Conservation (phyloP, 306 rosid genomes). For the Gastrolobium villosum region DNA sequence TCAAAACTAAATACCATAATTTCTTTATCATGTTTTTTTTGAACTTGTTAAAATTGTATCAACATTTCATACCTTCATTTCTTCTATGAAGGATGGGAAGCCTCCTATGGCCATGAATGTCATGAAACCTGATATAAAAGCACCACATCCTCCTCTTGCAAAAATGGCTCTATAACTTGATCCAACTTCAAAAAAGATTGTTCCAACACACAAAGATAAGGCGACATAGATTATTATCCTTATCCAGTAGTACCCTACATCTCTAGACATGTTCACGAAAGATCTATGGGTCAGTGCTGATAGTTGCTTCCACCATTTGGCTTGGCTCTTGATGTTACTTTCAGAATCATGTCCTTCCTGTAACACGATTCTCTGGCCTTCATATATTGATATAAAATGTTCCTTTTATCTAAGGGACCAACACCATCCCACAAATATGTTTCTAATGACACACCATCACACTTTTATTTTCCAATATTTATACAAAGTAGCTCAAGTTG, state of each 20-base stretch:
- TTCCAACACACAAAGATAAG: conserved; percentile 80
- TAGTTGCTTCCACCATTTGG: conserved; percentile 91
- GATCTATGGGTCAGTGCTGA: conserved; percentile 78
- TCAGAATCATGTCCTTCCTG: conserved; percentile 65
- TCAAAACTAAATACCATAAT: neutral
- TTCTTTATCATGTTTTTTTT: neutral
- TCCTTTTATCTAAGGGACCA: neutral
- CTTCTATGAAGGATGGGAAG: conserved; percentile 96
- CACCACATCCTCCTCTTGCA: conserved; percentile 92
- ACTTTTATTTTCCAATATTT: neutral
- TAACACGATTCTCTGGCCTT: conserved; percentile 13
- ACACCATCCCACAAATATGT: conserved; percentile 15
- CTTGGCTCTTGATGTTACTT: conserved; percentile 60
- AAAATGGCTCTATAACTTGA: conserved; percentile 68
- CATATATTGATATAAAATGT: conserved; percentile 3
- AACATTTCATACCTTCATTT: conserved; percentile 75
- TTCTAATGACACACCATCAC: neutral
- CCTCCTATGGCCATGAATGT: conserved; percentile 97
- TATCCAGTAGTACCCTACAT: conserved; percentile 92
- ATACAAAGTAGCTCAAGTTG: neutral
- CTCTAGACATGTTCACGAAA: conserved; percentile 88
- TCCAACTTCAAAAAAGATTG: conserved; percentile 74
- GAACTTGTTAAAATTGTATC: neutral
- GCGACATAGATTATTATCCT: conserved; percentile 69
- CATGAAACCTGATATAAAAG: conserved; percentile 90